Evolutionary conservation across 2,329 filamentous ascomycete genomes (phyloP).

Genomic region (Paraphoma sp.): DNA sequence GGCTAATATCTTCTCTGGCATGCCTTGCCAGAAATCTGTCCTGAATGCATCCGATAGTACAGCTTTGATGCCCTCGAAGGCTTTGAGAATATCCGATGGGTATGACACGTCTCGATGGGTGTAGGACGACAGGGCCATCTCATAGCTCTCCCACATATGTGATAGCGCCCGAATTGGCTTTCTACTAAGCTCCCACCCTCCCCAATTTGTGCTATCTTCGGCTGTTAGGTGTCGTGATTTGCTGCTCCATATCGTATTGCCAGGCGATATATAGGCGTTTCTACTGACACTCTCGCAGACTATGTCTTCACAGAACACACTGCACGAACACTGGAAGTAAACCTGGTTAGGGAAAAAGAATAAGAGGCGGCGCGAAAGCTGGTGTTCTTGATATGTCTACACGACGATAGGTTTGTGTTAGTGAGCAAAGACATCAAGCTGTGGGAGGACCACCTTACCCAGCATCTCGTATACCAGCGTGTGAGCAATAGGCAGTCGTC

Average conservation of each 20-base stretch:
- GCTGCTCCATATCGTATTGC: conserved; percentile 4
- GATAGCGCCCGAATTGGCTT: background rate
- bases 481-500: background rate
- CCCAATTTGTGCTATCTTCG: background rate
- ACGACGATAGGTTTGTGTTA: too few species aligned
- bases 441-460: background rate
- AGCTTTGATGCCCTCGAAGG: conserved; percentile 6
- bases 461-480: conserved; percentile 2
- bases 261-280: background rate
- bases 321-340: conserved; percentile 2
- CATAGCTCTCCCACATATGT: background rate
- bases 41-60: conserved; percentile 4
- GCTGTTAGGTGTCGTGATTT: background rate
- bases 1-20: conserved; percentile 8
- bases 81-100: conserved; percentile 7
- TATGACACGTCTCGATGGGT: conserved; percentile 7
- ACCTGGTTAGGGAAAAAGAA: conserved; percentile 3
- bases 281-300: background rate
- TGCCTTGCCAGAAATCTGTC: conserved; percentile 9
- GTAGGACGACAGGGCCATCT: conserved; percentile 3
- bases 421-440: background rate
- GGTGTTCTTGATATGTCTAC: conserved; percentile 2
- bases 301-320: conserved; percentile 1
- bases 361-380: background rate
- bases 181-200: conserved; percentile 6